A percentile compares a stretch with the other conserved stretches of the same genome.
These are phyloP conservation scores for Eimeria brunetti DNA, from an alignment of 169 alveolate species.

Conservation along the genomic window DNA sequence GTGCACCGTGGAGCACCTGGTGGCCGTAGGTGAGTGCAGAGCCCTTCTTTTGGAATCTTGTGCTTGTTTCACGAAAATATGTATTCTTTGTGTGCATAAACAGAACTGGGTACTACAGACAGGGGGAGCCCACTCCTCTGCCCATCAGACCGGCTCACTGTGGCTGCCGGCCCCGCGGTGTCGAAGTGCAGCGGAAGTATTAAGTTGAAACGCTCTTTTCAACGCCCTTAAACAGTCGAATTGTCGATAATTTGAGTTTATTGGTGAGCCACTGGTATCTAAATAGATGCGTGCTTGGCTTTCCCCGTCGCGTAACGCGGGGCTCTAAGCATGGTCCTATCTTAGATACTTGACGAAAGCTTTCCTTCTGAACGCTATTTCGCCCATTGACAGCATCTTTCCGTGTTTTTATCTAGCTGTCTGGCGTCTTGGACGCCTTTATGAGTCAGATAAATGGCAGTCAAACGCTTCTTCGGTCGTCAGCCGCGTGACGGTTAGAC, in stretches of 20 bases:
- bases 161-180: conserved; percentile 47
- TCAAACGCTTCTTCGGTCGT: no score
- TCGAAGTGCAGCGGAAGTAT: conserved; percentile 57
- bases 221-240: not conserved
- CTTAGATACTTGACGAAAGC: not conserved
- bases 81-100: conserved; percentile 2
- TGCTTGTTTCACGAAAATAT: conserved; percentile 5
- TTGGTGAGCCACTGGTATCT: conserved; percentile 9
- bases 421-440: not conserved
- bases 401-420: not conserved
- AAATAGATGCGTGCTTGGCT: not conserved
- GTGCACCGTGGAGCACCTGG: conserved; percentile 70
- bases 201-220: conserved; percentile 36
- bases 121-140: not conserved
- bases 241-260: conserved; percentile 16
- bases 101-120: not conserved
- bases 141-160: conserved; percentile 28
- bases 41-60: conserved; percentile 8
- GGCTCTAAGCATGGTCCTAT: not conserved
- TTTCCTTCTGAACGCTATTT: not conserved
- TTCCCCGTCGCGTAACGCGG: not conserved
- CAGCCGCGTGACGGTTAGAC: not conserved
- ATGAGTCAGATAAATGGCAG: not conserved
- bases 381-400: not conserved
- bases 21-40: conserved; percentile 24